Percentiles rank a stretch among this genome's conserved stretches.
phyloP scores from a whole-genome alignment of 164 flowering plant species.

The Nelumbo lutea region DNA sequence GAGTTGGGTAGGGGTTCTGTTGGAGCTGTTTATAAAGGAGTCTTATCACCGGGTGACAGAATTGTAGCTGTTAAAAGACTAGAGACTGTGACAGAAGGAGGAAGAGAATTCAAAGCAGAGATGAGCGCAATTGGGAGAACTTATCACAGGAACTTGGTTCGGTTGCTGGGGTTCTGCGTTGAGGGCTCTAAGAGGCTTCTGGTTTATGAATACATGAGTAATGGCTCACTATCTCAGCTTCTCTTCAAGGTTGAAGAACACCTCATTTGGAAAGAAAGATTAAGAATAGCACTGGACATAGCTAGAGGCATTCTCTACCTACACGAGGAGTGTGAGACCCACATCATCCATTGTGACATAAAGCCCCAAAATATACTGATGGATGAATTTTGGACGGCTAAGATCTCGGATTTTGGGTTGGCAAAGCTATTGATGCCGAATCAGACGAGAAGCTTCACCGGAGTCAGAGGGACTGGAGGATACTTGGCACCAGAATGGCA shows the following conservation, averaged over 20 bases:
- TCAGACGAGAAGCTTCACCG: slow-evolving; percentile 9
- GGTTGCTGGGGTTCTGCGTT: slow-evolving; percentile 14
- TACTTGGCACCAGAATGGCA: slow-evolving; percentile 23
- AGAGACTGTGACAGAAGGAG: slow-evolving; percentile 16
- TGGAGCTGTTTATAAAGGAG: slow-evolving; percentile 19
- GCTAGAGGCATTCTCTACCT: slow-evolving; percentile 6
- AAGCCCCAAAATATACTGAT: slow-evolving; percentile 2
- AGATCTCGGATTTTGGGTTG: slow-evolving; percentile 20
- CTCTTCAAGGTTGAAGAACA: slow-evolving; percentile 6
- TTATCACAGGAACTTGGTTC: slow-evolving; percentile 16
- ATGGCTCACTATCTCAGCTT: slow-evolving; percentile 13
- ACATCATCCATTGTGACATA: slow-evolving; percentile 20
- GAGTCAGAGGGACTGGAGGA: slow-evolving; percentile 18
- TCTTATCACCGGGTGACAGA: background rate
- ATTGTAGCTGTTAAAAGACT: slow-evolving; percentile 17
- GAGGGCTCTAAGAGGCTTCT: slow-evolving; percentile 13
- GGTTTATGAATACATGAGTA: slow-evolving; percentile 6
- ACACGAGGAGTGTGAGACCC: slow-evolving; percentile 18
- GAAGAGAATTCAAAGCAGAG: slow-evolving; percentile 19
- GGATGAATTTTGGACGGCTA: slow-evolving; percentile 14
- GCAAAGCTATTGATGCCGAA: slow-evolving; percentile 15
- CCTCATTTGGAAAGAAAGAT: slow-evolving; percentile 16
- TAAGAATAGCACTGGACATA: slow-evolving; percentile 13
- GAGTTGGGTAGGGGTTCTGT: slow-evolving; percentile 1
- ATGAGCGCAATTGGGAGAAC: background rate